Evolutionary conservation across 2,329 filamentous ascomycete genomes (phyloP).

Genomic region (Fusarium sp.): DNA sequence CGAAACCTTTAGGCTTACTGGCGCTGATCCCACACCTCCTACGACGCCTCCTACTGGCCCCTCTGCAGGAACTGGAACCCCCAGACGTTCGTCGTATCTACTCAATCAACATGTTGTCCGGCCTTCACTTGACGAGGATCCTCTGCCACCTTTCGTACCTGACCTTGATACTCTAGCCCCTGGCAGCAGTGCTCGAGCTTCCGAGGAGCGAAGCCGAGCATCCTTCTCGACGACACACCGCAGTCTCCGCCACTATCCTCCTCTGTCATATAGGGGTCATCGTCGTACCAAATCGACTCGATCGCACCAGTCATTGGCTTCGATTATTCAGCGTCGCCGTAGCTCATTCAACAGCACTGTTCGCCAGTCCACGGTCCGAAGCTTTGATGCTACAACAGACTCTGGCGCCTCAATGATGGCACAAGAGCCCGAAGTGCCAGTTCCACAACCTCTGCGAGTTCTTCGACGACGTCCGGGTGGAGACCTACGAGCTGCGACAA

Average conservation of each 20-base stretch:
- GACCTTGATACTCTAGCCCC: slow-evolving; percentile 57
- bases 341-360: slow-evolving; percentile 70
- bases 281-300: slow-evolving; percentile 60
- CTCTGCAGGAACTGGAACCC: slow-evolving; percentile 50
- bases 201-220: slow-evolving; percentile 50
- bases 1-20: slow-evolving; percentile 62
- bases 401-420: slow-evolving; percentile 64
- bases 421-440: slow-evolving; percentile 53
- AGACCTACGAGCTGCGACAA: slow-evolving; percentile 76
- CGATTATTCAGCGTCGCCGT: slow-evolving; percentile 65
- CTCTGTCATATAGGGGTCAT: slow-evolving; percentile 52
- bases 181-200: slow-evolving; percentile 42
- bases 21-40: slow-evolving; percentile 69
- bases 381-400: slow-evolving; percentile 68
- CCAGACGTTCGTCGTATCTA: slow-evolving; percentile 67
- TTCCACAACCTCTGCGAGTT: slow-evolving; percentile 68
- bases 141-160: slow-evolving; percentile 61
- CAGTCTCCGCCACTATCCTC: slow-evolving; percentile 45
- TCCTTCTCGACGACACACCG: slow-evolving; percentile 46
- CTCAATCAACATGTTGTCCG: slow-evolving; percentile 60
- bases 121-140: slow-evolving; percentile 52
- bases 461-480: slow-evolving; percentile 81
- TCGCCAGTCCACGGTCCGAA: slow-evolving; percentile 64
- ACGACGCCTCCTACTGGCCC: slow-evolving; percentile 67
- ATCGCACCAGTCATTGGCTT: slow-evolving; percentile 63